Evolutionary conservation across 140 eudicot species (phyloP), one percentile per base, ranked within the genome.

Genomic region (Erigeron philadelphicus): DNA sequence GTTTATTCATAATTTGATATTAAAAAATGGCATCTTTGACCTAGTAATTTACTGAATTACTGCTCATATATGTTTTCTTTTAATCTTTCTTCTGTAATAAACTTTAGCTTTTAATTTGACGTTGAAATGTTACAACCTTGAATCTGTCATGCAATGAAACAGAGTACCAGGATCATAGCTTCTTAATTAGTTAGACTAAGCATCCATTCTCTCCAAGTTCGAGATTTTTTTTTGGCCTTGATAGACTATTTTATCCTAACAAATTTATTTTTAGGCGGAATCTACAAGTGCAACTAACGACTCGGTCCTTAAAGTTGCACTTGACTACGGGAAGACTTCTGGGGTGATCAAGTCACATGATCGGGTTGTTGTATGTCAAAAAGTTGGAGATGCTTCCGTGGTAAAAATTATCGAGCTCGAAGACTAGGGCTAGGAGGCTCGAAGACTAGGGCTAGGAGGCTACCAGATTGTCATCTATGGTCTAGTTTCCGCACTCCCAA

Each of bases 401-500:
- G 96, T 89, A 38, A 89, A 89, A 84, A 86, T 89, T 50, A 89
- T 89, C 62, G 96, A 89, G 87, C 88, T 89, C 43, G 95, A 89
- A 80, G 90, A 89, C 57, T 89, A 82, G 81, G 12, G 10, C n/a
- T 7, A 11, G 57, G 57, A 17, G 6, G 57, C 57, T 31, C 43
- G 95, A 89, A 80, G 90, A 89, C 57, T 89, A 82, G 81, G 12
- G 10, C n/a, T 7, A 11, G 57, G 57, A 17, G 6, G 57, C 57
- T 31, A 31, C 38, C 5, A 31, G 2, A 31, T 31, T 4, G 3
- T 31, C 38, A 31, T 31, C 38, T 31, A 31, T 55, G 58, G 41
- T 11, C 49, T 38, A 11, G 18, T 56, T 47, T 10, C 62, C 64
- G 38, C 3, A 31, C 31, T 61, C 53, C 70, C 38, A 19, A 58